Evolutionary conservation across 129 eudicot genomes (phyloP), one percentile per base, ranked within the genome.

Genomic region (Daucus carota): DNA sequence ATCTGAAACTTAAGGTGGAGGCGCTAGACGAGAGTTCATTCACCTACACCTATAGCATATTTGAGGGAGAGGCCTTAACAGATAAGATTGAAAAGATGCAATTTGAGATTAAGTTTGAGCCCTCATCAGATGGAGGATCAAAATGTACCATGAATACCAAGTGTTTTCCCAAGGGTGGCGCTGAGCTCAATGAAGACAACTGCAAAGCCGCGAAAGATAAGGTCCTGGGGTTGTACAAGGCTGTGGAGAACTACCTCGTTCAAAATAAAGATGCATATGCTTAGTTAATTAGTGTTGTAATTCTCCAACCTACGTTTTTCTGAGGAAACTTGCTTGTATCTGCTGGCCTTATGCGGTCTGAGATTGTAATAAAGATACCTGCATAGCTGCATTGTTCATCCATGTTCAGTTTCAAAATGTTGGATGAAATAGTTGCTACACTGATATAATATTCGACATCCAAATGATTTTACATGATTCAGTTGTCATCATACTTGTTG

Each of bases 131-230:
- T 15, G 84, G 80, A 1, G 84, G 80, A 14, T 12, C 80, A 16
- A n/a, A 20, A n/a, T 22, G 74, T 12, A 81, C 44, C 73, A 59
- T 81, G 45, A 65, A 47, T 20, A 81, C 50, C 41, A 73, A 75
- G 52, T 76, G 45, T 43, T 77, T 33, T 16, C 43, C 77, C 5
- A 81, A 76, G 50, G 80, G 65, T 2, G 84, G 70, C 17, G 24
- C 46, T 34, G 38, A 41, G 17, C 65, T 71, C 24, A 76, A 26
- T 8, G 73, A 81, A 60, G 84, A 70, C 8, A 76, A 81, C 10
- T 44, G 77, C 16, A 81, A 76, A 76, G 84, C 74, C 18, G 78
- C 73, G n/a, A 48, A 71, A 40, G 80, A 70, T 11, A 46, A 59
- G 70, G 66, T 68, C 2, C 36, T 72, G 13, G 59, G 20, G 6